These are phyloP conservation scores for Pseudogymnoascus sp. DNA, from an alignment of 2,329 filamentous ascomycete species.

Conservation along the genomic window DNA sequence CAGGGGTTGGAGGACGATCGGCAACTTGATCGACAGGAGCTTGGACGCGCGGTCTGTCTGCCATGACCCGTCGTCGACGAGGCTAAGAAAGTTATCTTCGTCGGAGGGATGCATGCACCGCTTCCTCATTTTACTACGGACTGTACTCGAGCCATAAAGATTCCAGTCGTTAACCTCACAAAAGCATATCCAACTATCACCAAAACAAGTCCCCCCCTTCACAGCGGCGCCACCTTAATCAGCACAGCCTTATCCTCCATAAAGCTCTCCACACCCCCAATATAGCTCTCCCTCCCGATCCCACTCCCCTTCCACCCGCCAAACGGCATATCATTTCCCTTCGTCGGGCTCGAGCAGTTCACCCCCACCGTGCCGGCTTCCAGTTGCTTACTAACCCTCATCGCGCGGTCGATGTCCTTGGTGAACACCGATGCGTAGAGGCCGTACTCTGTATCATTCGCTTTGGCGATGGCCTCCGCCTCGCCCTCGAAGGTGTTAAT, in stretches of 20 bases:
- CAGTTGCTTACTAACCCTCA: slow-evolving; percentile 39
- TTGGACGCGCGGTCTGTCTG: neutral
- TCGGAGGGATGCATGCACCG: neutral
- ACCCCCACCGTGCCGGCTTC: slow-evolving; percentile 42
- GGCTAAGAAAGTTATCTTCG: neutral
- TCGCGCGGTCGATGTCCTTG: slow-evolving; percentile 41
- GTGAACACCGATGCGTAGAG: slow-evolving; percentile 54
- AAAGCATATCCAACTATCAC: neutral
- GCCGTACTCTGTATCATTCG: slow-evolving; percentile 59
- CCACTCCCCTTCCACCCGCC: slow-evolving; percentile 24
- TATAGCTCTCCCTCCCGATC: slow-evolving; percentile 20
- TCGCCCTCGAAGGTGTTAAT: slow-evolving; percentile 46
- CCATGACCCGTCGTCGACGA: neutral
- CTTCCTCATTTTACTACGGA: neutral
- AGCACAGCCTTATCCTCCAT: slow-evolving; percentile 23
- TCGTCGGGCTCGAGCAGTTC: slow-evolving; percentile 23
- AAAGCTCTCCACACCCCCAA: slow-evolving; percentile 20
- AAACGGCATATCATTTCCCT: slow-evolving; percentile 20
- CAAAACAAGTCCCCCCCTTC: neutral
- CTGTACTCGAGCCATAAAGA: neutral
- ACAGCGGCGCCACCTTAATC: slow-evolving; percentile 17
- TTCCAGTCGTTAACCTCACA: neutral
- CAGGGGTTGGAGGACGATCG: neutral
- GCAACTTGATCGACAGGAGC: neutral
- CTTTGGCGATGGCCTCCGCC: slow-evolving; percentile 50